Percentiles rank a stretch among this genome's conserved stretches.
Conservation (phyloP, 1,139 yeast genomes). For the Candida sanyaensis region DNA sequence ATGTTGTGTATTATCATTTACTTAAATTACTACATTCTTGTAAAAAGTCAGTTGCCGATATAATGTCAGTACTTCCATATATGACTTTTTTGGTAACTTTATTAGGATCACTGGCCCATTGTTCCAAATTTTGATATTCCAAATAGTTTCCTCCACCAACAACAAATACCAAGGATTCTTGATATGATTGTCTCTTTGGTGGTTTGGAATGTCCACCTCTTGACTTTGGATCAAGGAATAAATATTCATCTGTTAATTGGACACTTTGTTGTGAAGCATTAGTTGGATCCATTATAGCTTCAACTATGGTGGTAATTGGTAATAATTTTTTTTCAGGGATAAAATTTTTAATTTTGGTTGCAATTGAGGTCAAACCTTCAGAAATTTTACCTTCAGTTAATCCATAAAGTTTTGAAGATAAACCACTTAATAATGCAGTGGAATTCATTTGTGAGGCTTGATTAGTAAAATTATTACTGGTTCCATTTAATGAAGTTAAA, state of each 20-base stretch:
- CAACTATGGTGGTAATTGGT: conserved; percentile 88
- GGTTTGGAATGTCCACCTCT: conserved; percentile 90
- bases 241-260: conserved; percentile 80
- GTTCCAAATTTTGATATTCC: conserved; percentile 92
- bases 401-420: conserved; percentile 77
- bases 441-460: conserved; percentile 27
- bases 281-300: conserved; percentile 85
- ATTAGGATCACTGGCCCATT: conserved; percentile 61
- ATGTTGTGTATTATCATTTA: conserved; percentile 2
- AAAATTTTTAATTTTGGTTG: conserved; percentile 83
- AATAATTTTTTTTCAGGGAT: conserved; percentile 86
- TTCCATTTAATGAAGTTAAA: conserved; percentile 27
- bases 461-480: conserved; percentile 16
- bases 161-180: conserved; percentile 82
- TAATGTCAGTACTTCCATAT: conserved; percentile 85
- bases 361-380: conserved; percentile 82
- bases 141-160: conserved; percentile 97
- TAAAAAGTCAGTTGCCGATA: conserved; percentile 76
- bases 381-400: conserved; percentile 79
- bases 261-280: conserved; percentile 61
- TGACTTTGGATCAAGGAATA: conserved; percentile 87
- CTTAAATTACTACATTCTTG: conserved; percentile 70
- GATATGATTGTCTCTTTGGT: conserved; percentile 81
- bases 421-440: conserved; percentile 73
- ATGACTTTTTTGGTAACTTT: conserved; percentile 50